Evolutionary conservation across 148 eudicot genomes (phyloP).

Genomic region (Diospyros lotus): DNA sequence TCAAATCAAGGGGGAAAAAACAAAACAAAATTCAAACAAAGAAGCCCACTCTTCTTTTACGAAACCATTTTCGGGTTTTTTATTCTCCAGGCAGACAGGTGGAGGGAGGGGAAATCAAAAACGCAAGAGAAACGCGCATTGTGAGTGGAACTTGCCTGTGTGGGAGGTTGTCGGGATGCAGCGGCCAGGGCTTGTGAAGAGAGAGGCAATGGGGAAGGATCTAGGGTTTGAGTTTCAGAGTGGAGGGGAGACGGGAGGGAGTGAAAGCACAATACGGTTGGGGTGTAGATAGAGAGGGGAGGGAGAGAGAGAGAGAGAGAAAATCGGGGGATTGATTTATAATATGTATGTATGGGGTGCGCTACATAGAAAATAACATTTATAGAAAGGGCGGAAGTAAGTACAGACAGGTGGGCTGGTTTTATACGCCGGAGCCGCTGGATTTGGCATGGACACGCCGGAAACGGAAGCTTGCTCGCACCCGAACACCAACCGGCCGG

Average conservation of each 20-base stretch:
- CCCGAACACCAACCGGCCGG: too few species aligned
- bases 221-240: conserved; percentile 16
- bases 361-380: too few species aligned
- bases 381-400: too few species aligned
- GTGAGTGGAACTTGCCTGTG: conserved; percentile 11
- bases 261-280: neutral
- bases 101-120: neutral
- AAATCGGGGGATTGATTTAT: too few species aligned
- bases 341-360: too few species aligned
- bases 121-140: neutral
- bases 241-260: neutral
- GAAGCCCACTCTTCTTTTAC: neutral
- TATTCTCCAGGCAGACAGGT: neutral
- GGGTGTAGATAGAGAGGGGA: too few species aligned
- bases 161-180: neutral
- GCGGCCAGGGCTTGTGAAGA: neutral
- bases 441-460: too few species aligned
- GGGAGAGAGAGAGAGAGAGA: too few species aligned
- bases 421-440: too few species aligned
- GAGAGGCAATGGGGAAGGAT: conserved; percentile 1
- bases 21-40: neutral
- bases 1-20: neutral
- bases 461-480: too few species aligned
- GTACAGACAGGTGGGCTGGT: too few species aligned
- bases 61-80: neutral